Base-by-base conservation (phyloP, 1,139 yeast genomes). In the Candida dubliniensis region DNA sequence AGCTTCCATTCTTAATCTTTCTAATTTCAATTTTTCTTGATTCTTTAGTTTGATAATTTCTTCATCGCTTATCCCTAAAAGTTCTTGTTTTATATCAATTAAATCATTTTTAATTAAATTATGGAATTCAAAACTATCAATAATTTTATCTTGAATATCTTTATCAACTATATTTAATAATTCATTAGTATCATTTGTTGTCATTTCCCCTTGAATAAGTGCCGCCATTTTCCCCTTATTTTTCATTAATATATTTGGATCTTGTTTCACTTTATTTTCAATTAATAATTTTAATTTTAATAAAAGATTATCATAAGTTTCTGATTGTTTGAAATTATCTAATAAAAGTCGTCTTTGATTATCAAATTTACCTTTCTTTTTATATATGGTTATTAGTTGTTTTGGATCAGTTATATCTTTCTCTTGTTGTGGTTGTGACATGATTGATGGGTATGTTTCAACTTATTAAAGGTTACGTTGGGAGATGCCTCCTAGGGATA, bases 161-260 rank as follows among this genome's bases (percentile, higher is more conserved):
- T 67, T 68, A 47, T 74, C 78, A 11, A 74, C 78, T 12, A 74
- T 72, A 42, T 69, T 63, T 27, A 66, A 51, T 3, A 46, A 43
- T 29, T 59, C 53, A 29, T 48, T 48, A 23, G 48, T 49, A 15
- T 45, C 49, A 15, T 48, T 50, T 8, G 42, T 43, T 14, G 71
- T 66, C 45, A 68, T 72, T 45, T 67, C 79, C 32, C 79, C 81
- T 48, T 77, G 83, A 2, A 79, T 72, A 45, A 79, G 60, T 0
- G 83, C 83, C 0, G 77, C 77, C 59, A 75, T 66, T 44, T 74
- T 77, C 2, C 81, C 82, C 42, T 68, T 71, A 56, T 78, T 79
- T 51, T 76, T 76, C 46, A 67, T 59, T 14, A 79, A 58, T 13
- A 79, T 69, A 14, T 67, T 59, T 0, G 83, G 83, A 50, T 79